Evolutionary conservation across 164 flowering plant genomes (phyloP), one percentile per base, ranked within the genome.

Genomic region (Hamamelis virginiana): DNA sequence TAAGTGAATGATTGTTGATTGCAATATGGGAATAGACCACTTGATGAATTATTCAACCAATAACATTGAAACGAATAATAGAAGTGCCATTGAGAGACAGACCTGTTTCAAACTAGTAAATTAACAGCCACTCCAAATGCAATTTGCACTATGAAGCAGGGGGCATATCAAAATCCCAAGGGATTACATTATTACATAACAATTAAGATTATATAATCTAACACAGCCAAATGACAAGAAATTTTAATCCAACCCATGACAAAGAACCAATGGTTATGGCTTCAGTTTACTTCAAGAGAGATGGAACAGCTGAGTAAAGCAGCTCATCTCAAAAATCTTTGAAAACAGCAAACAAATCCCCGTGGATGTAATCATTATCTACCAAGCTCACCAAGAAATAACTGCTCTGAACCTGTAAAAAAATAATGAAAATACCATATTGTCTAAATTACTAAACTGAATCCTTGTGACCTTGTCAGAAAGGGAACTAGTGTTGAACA

Each of bases 381-480:
- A 93, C 98, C 85, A 93, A 78, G 79, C 95, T 89, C 66, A 93
- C 98, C 91, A 93, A 79, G 82, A 59, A 89, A 72, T 89, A 88
- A 72, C 78, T 83, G 79, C 69, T 79, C 70, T 87, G 84, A 51
- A 88, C 86, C 98, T 93, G 94, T 75, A 75, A 69, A 41, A 38
- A 46, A 26, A 64, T 25, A 25, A 38, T 28, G 15, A 62, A 69
- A 5, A 21, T 11, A 14, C 43, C 16, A 45, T 57, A 15, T 51
- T 53, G 38, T 27, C 0, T 12, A 4, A 52, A 33, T 9, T 53
- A 55, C 45, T 46, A 22, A 51, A 46, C 8, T 18, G 18, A 59
- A 59, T 22, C n/a, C 10, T 23, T 33, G 50, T 16, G 1, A n/a
- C n/a, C n/a, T n/a, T n/a, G n/a, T n/a, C n/a, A n/a, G n/a, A n/a